Base-by-base conservation (phyloP, 805 yeast genomes). In the Kuraishia capsulata region DNA sequence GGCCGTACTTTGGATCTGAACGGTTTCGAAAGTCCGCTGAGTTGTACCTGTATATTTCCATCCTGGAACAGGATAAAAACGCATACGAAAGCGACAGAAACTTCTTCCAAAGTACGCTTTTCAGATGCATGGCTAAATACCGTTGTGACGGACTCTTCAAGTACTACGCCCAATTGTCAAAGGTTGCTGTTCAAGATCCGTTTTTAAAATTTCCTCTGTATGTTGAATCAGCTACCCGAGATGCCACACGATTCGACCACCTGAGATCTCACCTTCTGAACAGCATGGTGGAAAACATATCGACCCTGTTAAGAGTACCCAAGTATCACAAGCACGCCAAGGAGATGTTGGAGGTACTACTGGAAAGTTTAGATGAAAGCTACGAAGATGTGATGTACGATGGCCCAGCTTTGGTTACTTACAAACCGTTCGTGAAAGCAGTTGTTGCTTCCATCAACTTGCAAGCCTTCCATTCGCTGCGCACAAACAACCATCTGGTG, bases 1-100 rank as follows among this genome's bases (percentile, higher is more conserved):
- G 39, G 39, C 35, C 30, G 10, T 37, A 30, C 25, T n/a, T 36
- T 10, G 32, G 33, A 4, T n/a, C 21, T 17, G 14, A 18, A 20
- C 4, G 14, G 10, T 26, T 20, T n/a, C 28, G 38, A 20, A n/a
- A 26, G 20, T 13, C n/a, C 23, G 14, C 10, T 9, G 25, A 20
- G 16, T 13, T 36, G 4, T 28, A 19, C 17, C 23, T 36, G 14
- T 20, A 28, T 17, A 11, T 16, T n/a, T 26, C 21, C 9, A 5
- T 36, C n/a, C 23, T 36, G 33, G 25, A 36, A 19, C 16, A 28
- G n/a, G 38, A 18, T 19, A 14, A 14, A 13, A 6, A 5, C 21
- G 17, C 24, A 13, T 17, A n/a, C 6, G 14, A 5, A 13, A 9
- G 18, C 20, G 33, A 28, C 17, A n/a, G 11, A 16, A 14, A n/a